These are phyloP conservation scores for Botryosphaeria dothidea DNA, from an alignment of 2,329 filamentous ascomycete genomes.

Conservation along the genomic window DNA sequence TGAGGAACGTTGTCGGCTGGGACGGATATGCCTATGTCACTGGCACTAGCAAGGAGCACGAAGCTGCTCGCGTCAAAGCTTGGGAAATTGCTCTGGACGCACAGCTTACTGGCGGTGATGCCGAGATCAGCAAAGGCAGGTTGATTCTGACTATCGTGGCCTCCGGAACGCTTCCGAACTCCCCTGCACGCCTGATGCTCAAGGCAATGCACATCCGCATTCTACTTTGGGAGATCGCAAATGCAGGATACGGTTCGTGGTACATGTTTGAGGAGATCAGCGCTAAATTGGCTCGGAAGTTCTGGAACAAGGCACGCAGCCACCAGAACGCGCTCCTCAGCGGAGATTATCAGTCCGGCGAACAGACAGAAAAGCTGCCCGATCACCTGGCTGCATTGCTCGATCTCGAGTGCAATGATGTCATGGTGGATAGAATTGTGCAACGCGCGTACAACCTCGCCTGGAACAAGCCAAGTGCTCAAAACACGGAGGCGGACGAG, in stretches of 20 bases:
- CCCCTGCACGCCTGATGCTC: conserved; percentile 81
- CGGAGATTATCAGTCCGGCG: conserved; percentile 25
- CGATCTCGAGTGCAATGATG: conserved; percentile 77
- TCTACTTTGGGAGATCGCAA: conserved; percentile 76
- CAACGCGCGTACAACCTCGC: conserved; percentile 88
- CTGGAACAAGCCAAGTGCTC: conserved; percentile 76
- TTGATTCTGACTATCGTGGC: conserved; percentile 84
- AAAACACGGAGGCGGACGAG: conserved; percentile 65
- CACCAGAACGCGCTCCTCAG: conserved; percentile 53
- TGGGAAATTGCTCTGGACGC: conserved; percentile 94
- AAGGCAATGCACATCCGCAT: conserved; percentile 91
- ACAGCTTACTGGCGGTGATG: conserved; percentile 86
- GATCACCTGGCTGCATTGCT: conserved; percentile 75
- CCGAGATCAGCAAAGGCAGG: conserved; percentile 84
- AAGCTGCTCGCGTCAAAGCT: conserved; percentile 81
- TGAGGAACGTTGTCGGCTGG: conserved; percentile 75
- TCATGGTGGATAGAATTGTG: conserved; percentile 74
- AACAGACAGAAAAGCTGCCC: conserved; percentile 65
- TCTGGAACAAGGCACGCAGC: conserved; percentile 79
- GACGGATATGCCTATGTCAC: conserved; percentile 77
- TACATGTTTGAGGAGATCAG: conserved; percentile 69
- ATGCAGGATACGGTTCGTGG: conserved; percentile 64
- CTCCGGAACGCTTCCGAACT: conserved; percentile 81
- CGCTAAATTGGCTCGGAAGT: conserved; percentile 69
- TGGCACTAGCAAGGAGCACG: conserved; percentile 79